Evolutionary conservation across 1,284 basidiomycete genomes (phyloP), one percentile per base, ranked within the genome.

Genomic region (Ustilago crameri): DNA sequence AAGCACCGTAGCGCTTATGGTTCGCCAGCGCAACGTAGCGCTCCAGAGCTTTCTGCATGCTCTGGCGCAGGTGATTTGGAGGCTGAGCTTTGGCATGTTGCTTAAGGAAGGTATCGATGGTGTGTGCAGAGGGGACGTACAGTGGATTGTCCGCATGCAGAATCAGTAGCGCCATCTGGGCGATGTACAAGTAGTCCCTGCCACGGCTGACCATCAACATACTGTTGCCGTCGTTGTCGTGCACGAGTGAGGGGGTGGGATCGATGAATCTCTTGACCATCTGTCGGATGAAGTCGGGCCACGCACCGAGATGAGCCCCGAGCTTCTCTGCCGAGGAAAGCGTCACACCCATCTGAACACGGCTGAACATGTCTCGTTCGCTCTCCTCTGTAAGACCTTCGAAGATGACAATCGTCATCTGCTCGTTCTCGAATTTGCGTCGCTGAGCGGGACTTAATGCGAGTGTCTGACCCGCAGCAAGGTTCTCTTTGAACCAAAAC

Each of bases 281-380:
- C 51, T 70, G 56, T 18, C 74, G 71, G 50, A 66, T 63, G 22
- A 63, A 70, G 14, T 76, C 74, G 17, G 63, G 57, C 71, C 74
- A 74, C 0, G 42, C 22, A 14, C 74, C 74, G 17, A 71, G 35
- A 35, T 65, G 68, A 9, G 72, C 72, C 42, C 51, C 68, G 8
- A 77, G 62, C 73, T 73, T 77, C 59, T 77, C 75, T 17, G 75
- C 75, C 10, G 69, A 57, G 14, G 75, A 72, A 14, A 77, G 61
- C 3, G 69, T 62, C 9, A 75, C 62, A 20, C 75, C 75, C 72
- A 77, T 74, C 75, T 77, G 75, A 1, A 77, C 75, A 34, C 75
- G 55, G 20, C 60, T 58, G 46, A 77, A 77, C 73, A 77, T 75
- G 42, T 77, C 75, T 5, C 75, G 56, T 57, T 77, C 75, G 30